phyloP scores from a whole-genome alignment of 2,329 filamentous ascomycete species.

The Talaromyces sp. region DNA sequence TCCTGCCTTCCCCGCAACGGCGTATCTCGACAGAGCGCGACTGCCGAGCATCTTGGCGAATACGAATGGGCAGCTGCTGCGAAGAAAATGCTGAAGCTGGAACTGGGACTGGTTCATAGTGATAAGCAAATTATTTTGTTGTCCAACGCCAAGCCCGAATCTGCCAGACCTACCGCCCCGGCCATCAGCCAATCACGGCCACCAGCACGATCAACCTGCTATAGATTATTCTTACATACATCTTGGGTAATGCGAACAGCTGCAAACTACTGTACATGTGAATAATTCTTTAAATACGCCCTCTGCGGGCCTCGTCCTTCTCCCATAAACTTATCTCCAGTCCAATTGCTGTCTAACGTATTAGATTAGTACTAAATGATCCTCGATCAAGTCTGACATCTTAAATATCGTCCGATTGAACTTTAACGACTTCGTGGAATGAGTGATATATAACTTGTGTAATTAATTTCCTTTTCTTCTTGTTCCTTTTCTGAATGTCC shows the following conservation, averaged over 20 bases:
- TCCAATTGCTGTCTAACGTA: too few relatives aligned
- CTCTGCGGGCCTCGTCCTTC: too few relatives aligned
- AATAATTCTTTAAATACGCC: too few relatives aligned
- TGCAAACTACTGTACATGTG: too few relatives aligned
- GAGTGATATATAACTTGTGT: neutral
- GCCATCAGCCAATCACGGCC: neutral
- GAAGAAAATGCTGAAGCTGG: slow-evolving; percentile 3
- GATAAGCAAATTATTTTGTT: slow-evolving; percentile 12
- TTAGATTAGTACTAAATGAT: too few relatives aligned
- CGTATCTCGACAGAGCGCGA: slow-evolving; percentile 47
- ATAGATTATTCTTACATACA: neutral
- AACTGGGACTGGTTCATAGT: neutral
- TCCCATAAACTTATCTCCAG: too few relatives aligned
- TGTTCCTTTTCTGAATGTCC: slow-evolving; percentile 12
- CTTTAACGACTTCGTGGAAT: neutral
- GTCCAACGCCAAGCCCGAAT: slow-evolving; percentile 23
- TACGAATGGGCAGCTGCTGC: slow-evolving; percentile 1
- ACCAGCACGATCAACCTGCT: too few relatives aligned
- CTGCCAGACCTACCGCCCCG: slow-evolving; percentile 29
- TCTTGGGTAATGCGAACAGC: neutral
- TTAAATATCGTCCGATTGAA: neutral
- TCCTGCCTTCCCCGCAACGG: slow-evolving; percentile 35
- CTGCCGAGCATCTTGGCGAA: slow-evolving; percentile 48
- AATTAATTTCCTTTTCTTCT: neutral
- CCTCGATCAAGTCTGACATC: too few relatives aligned